Base-by-base conservation (phyloP, 2,329 filamentous ascomycete species). In the Ceratocystis cubensis region DNA sequence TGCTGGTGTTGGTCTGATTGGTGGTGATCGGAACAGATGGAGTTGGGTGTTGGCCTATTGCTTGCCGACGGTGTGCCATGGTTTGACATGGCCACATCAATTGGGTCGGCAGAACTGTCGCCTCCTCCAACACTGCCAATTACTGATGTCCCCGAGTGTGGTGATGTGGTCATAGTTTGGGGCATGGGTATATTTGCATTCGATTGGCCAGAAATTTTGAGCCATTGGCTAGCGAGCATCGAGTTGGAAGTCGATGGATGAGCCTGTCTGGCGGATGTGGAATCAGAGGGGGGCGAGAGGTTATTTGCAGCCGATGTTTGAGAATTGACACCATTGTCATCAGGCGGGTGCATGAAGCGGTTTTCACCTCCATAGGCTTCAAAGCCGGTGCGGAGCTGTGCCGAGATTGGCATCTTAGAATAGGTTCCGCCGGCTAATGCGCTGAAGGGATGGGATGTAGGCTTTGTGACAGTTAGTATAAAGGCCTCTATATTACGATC, bases 301-400 rank as follows among this genome's bases (percentile, higher is more conserved):
- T 78, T 75, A 25, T 75, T 72, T n/a, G 80, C 71, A 8, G 80
- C 76, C 0, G 77, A 76, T 0, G 71, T 74, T 13, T 71, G 73
- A 4, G 74, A 73, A 5, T 75, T 72, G 64, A 80, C 78, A 30
- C 75, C 76, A 61, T 77, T 75, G 46, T 79, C 76, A 5, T 73
- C 78, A 4, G 70, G 62, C 3, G 70, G 71, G 69, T 78, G 79
- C 72, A 79, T 70, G 68, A 76, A 80, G 62, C 77, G 72, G 69
- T 77, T 79, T 61, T 79, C 76, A 69, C 79, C 76, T 25, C 74
- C 75, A 70, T 79, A 81, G 0, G 76, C 71, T 63, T 80, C 67
- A 57, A 81, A 78, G 8, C 80, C 79, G 71, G 37, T 13, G 30
- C 37, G 56, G 6, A 37, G 37, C 17, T 44, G 64, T 8, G 37